Evolutionary conservation across 1,284 basidiomycete genomes (phyloP).

Genomic region (Trametes versicolor): DNA sequence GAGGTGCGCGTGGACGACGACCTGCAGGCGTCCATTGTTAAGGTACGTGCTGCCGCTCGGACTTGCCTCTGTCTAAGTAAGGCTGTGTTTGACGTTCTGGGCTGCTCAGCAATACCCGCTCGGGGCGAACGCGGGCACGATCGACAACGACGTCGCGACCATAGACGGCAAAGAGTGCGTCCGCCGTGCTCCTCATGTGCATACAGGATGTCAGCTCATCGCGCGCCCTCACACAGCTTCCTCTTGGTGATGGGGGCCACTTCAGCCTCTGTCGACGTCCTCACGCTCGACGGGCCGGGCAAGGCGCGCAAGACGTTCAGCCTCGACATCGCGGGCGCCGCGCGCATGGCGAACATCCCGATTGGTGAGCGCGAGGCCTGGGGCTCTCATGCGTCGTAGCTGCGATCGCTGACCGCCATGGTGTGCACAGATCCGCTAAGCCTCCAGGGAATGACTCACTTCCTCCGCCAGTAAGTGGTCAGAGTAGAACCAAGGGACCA

Average conservation of each 20-base stretch:
- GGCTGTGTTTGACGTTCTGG: neutral
- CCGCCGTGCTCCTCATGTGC: constrained; percentile 36
- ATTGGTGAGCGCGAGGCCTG: constrained; percentile 43
- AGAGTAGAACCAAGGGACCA: too few species aligned
- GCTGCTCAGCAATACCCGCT: constrained; percentile 1
- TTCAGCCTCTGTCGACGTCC: constrained; percentile 51
- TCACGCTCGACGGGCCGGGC: constrained; percentile 51
- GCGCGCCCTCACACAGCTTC: constrained; percentile 45
- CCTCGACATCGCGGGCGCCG: constrained; percentile 50
- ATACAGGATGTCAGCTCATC: neutral
- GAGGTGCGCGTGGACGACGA: constrained; percentile 56
- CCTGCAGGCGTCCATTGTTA: constrained; percentile 54
- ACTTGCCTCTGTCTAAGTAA: too few species aligned
- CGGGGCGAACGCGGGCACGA: constrained; percentile 56
- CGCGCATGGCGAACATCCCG: constrained; percentile 46
- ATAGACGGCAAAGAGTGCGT: constrained; percentile 44
- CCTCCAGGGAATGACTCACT: constrained; percentile 54
- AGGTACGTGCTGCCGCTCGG: neutral
- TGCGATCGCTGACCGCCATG: neutral
- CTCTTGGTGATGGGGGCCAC: constrained; percentile 53
- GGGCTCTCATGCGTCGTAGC: neutral
- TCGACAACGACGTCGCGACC: constrained; percentile 55
- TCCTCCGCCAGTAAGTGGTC: constrained; percentile 39
- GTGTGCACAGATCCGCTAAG: constrained; percentile 44
- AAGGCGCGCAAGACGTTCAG: constrained; percentile 50